Evolutionary conservation across 2,329 filamentous ascomycete species (phyloP).

Genomic region (Orbilia quercus): DNA sequence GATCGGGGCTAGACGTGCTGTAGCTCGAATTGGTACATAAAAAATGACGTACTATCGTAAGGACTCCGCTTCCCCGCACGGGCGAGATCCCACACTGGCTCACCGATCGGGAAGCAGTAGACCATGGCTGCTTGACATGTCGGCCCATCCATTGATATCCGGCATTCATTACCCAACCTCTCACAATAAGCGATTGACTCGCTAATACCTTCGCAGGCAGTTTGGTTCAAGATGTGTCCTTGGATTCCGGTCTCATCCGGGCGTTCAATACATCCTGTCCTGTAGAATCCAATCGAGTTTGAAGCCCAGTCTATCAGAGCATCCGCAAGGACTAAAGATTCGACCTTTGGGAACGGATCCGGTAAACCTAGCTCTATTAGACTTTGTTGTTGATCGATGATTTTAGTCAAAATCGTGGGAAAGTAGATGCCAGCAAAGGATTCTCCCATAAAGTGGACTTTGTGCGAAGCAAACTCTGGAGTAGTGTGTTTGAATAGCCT

Average conservation of each 20-base stretch:
- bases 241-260: slow-evolving; percentile 46
- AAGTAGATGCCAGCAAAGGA: slow-evolving; percentile 46
- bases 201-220: slow-evolving; percentile 31
- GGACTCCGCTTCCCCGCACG: slow-evolving; percentile 31
- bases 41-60: slow-evolving; percentile 36
- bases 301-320: slow-evolving; percentile 45
- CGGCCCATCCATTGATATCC: slow-evolving; percentile 32
- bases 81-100: slow-evolving; percentile 38
- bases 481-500: slow-evolving; percentile 40
- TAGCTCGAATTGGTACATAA: not conserved
- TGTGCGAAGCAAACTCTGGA: slow-evolving; percentile 42
- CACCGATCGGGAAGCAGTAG: slow-evolving; percentile 23
- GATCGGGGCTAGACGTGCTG: not conserved
- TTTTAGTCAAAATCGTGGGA: slow-evolving; percentile 37
- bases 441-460: slow-evolving; percentile 44
- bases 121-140: slow-evolving; percentile 19
- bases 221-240: slow-evolving; percentile 30
- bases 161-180: slow-evolving; percentile 28
- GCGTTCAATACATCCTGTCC: slow-evolving; percentile 23
- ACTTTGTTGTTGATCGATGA: slow-evolving; percentile 36
- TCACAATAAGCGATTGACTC: slow-evolving; percentile 24
- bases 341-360: slow-evolving; percentile 41
- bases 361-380: slow-evolving; percentile 29
- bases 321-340: slow-evolving; percentile 32
- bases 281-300: slow-evolving; percentile 24